Evolutionary conservation across 1,284 basidiomycete species (phyloP), one percentile per base, ranked within the genome.

Genomic region (Lignosus rhinocerotis): DNA sequence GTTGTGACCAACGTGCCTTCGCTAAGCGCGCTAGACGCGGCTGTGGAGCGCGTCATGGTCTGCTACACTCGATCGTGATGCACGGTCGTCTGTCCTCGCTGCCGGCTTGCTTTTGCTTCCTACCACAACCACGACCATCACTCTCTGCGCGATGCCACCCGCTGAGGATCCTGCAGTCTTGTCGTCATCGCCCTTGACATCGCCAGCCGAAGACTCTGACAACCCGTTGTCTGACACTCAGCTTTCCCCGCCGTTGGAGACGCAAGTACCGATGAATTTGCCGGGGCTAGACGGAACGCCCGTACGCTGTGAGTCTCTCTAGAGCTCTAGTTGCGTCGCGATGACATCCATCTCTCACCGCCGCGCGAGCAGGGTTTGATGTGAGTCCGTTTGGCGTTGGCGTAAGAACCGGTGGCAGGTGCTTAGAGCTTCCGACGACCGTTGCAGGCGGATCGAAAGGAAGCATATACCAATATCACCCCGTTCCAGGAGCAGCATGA

Each of bases 401-500:
- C 55, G 48, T 57, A 25, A 38, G 19, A 17, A 6, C 32, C 10
- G 54, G n/a, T 16, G 34, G 44, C 31, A 38, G 34, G 36, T 47
- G 43, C 55, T 57, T 31, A 61, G 43, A 21, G 48, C 8, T 42
- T 32, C 62, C 53, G 49, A 54, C 55, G 43, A 36, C 43, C 49
- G 43, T 48, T 38, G 25, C 51, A 92, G 90, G 90, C 90, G 59
- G 84, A 93, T 73, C 84, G 89, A 64, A 87, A 86, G 49, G 90
- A 93, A 71, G 67, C 90, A 10, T 93, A 93, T 69, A 92, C 90
- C 19, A 81, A 84, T 56, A 93, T 90, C 66, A 78, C 80, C 51
- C 90, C 90, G 30, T 93, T 93, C 70, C 88, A 92, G 71, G 89
- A 92, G 76, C 85, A 80, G 68, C 80, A 85, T 72, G 90, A 93